Evolutionary conservation across 225 moss, liverwort and hornwort genomes (phyloP).

Genomic region (Rhytidiadelphus loreus): DNA sequence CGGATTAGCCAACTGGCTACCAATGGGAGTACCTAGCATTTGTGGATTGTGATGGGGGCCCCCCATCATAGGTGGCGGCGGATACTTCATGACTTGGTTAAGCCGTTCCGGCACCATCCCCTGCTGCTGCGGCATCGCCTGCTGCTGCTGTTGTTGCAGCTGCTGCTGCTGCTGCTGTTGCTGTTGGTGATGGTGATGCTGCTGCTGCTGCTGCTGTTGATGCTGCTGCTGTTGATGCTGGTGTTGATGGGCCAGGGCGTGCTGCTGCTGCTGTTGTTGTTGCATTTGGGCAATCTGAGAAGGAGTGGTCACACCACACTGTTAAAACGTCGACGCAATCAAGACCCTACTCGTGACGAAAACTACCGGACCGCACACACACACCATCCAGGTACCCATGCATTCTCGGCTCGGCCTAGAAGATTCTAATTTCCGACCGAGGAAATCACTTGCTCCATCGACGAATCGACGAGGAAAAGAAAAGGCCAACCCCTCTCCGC

Average conservation of each 20-base stretch:
- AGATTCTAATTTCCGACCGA: not conserved
- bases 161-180: constrained; percentile 6
- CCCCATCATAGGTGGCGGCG: constrained; percentile 53
- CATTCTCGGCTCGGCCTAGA: not conserved
- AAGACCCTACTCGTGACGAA: not conserved
- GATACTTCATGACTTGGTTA: constrained; percentile 65
- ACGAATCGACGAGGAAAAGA: not conserved
- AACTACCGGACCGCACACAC: not conserved
- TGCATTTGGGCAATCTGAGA: constrained; percentile 38
- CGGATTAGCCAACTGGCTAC: constrained; percentile 63
- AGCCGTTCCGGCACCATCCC: constrained; percentile 58
- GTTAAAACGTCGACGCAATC: not conserved
- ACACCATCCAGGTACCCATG: not conserved
- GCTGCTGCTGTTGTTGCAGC: constrained; percentile 24
- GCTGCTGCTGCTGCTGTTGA: constrained; percentile 22
- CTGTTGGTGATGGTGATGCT: not conserved
- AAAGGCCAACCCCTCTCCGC: not conserved
- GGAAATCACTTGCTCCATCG: not conserved
- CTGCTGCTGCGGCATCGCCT: constrained; percentile 57
- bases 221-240: constrained; percentile 19
- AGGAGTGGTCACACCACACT: not conserved
- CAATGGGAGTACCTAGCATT: constrained; percentile 73
- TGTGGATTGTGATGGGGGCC: constrained; percentile 30
- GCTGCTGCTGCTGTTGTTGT: constrained; percentile 32
- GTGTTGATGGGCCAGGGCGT: not conserved